Evolutionary conservation across 371 early-diverging fungal species (phyloP).

Genomic region (Mucor velutinosus): DNA sequence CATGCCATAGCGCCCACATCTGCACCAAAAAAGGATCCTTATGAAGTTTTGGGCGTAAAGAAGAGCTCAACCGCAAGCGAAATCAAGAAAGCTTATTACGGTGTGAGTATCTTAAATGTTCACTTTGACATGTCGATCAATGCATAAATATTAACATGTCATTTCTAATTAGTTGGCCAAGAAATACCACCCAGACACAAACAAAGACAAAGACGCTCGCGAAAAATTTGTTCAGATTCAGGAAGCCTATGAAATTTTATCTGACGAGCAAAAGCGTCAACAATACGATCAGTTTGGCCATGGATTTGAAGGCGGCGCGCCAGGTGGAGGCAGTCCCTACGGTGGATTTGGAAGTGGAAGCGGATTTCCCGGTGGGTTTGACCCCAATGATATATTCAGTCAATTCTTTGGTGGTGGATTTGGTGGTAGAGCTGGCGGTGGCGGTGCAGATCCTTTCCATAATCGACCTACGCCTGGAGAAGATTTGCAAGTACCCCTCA

Average conservation of each 20-base stretch:
- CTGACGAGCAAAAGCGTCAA: conserved; percentile 84
- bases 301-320: conserved; percentile 20
- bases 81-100: conserved; percentile 95
- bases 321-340: neutral
- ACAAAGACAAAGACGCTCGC: conserved; percentile 84
- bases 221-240: conserved; percentile 96
- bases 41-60: conserved; percentile 79
- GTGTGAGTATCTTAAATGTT: conserved; percentile 38
- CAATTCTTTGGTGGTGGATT: conserved; percentile 73
- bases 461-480: conserved; percentile 39
- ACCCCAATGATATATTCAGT: conserved; percentile 66
- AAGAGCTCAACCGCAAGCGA: conserved; percentile 78
- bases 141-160: neutral
- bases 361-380: conserved; percentile 61
- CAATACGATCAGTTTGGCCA: conserved; percentile 90
- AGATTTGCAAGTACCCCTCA: conserved; percentile 53
- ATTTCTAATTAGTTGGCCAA: conserved; percentile 72
- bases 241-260: conserved; percentile 94
- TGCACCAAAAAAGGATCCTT: conserved; percentile 70
- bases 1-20: conserved; percentile 5
- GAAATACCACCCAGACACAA: conserved; percentile 96
- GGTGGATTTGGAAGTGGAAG: conserved; percentile 20
- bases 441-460: conserved; percentile 27
- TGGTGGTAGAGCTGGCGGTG: conserved; percentile 41
- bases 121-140: neutral